Conservation (phyloP, 495 filamentous ascomycete genomes). For the Penicillium paxilli region DNA sequence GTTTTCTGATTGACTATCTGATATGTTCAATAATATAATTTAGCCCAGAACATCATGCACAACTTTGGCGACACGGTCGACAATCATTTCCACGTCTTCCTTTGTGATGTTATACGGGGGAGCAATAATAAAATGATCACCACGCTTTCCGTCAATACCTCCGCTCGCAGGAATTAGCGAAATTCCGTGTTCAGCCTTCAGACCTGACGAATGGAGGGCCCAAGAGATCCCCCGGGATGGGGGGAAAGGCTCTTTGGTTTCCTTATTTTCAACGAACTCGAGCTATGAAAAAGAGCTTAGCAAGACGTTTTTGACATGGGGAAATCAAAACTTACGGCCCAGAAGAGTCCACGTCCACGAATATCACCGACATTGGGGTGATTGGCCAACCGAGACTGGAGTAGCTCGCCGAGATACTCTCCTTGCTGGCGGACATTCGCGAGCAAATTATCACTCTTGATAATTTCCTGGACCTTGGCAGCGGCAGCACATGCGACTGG, state of each 20-base stretch:
- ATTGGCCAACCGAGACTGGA: slow-evolving; percentile 35
- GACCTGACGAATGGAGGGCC: slow-evolving; percentile 51
- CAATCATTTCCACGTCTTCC: slow-evolving; percentile 60
- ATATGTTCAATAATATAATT: too few relatives aligned
- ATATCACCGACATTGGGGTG: slow-evolving; percentile 53
- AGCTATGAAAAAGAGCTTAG: slow-evolving; percentile 31
- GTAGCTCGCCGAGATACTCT: slow-evolving; percentile 32
- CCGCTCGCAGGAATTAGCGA: slow-evolving; percentile 70
- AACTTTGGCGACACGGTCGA: slow-evolving; percentile 35
- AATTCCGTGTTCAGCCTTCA: slow-evolving; percentile 55
- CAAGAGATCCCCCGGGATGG: slow-evolving; percentile 31
- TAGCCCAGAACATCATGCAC: slow-evolving; percentile 28
- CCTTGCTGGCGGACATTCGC: slow-evolving; percentile 47
- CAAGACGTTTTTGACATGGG: not conserved
- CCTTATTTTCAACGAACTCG: slow-evolving; percentile 57
- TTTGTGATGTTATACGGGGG: slow-evolving; percentile 68
- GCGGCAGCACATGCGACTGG: slow-evolving; percentile 57
- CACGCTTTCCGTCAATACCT: slow-evolving; percentile 60
- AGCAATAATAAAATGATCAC: slow-evolving; percentile 72
- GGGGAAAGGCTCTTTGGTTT: slow-evolving; percentile 52
- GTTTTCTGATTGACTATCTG: too few relatives aligned
- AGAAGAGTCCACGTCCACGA: slow-evolving; percentile 52
- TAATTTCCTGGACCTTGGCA: slow-evolving; percentile 52
- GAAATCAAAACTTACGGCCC: slow-evolving; percentile 39
- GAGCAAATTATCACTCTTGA: slow-evolving; percentile 45